Evolutionary conservation across 805 yeast species (phyloP).

Genomic region (Teunomyces cretensis): DNA sequence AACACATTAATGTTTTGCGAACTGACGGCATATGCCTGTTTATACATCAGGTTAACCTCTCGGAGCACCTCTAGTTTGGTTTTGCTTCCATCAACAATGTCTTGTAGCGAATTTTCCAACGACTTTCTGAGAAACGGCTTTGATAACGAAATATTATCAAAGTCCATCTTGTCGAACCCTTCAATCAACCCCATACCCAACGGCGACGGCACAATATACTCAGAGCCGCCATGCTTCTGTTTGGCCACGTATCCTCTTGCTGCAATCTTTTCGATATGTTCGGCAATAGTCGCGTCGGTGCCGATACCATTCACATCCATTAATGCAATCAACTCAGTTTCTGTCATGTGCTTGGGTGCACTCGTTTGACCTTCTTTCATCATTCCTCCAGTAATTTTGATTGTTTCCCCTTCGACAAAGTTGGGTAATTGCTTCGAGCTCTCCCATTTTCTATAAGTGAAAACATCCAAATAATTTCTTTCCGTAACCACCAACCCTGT

Average conservation of each 20-base stretch:
- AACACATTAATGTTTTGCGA: constrained; percentile 40
- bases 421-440: constrained; percentile 63
- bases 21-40: constrained; percentile 57
- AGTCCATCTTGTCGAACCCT: constrained; percentile 79
- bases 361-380: constrained; percentile 74
- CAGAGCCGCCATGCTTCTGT: constrained; percentile 34
- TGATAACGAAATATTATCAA: constrained; percentile 70
- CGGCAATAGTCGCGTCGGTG: constrained; percentile 98
- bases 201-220: constrained; percentile 68
- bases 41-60: constrained; percentile 56
- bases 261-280: constrained; percentile 83
- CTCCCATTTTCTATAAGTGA: constrained; percentile 78
- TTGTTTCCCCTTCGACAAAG: constrained; percentile 54
- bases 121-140: constrained; percentile 85
- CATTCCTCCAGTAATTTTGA: constrained; percentile 56
- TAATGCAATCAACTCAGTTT: constrained; percentile 82
- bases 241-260: constrained; percentile 64
- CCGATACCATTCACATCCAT: constrained; percentile 99
- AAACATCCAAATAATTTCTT: constrained; percentile 77
- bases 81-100: constrained; percentile 65
- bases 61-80: constrained; percentile 53
- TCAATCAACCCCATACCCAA: constrained; percentile 85
- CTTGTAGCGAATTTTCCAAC: constrained; percentile 64
- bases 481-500: constrained; percentile 75
- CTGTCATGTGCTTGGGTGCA: constrained; percentile 84